These are phyloP conservation scores for Sisymbrium altissimum DNA, from an alignment of 345 rosid genomes.

Conservation along the genomic window DNA sequence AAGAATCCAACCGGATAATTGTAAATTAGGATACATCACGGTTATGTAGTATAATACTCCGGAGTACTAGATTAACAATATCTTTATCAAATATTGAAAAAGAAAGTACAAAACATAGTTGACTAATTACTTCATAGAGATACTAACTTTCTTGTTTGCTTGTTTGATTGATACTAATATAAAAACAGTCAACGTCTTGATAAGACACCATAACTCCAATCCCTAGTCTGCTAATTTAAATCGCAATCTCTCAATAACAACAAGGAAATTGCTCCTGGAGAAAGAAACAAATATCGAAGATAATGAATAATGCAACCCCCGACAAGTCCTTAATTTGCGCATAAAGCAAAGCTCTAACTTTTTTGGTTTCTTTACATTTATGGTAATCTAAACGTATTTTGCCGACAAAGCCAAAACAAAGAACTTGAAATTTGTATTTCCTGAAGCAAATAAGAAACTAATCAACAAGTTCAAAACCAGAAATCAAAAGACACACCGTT, in stretches of 20 bases:
- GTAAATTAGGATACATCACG: neutral
- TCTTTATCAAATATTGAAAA: neutral
- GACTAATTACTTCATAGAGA: neutral
- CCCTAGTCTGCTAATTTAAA: neutral
- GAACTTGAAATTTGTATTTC: conserved; percentile 12
- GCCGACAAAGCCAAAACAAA: neutral
- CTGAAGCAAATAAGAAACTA: neutral
- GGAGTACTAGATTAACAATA: neutral
- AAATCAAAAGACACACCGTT: neutral
- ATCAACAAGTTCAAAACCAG: neutral
- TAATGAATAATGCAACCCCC: neutral
- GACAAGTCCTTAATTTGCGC: conserved; percentile 12
- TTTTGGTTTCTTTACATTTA: neutral
- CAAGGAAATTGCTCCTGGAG: neutral
- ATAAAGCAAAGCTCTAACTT: neutral
- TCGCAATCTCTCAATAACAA: neutral
- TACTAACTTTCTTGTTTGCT: neutral
- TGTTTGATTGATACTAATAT: neutral
- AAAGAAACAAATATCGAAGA: neutral
- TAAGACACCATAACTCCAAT: neutral
- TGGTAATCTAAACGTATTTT: neutral
- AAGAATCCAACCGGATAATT: neutral
- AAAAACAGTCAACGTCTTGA: neutral
- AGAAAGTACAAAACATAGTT: neutral
- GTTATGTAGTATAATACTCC: neutral